Base-by-base conservation (phyloP, 345 rosid species). In the Aquilaria malaccensis region DNA sequence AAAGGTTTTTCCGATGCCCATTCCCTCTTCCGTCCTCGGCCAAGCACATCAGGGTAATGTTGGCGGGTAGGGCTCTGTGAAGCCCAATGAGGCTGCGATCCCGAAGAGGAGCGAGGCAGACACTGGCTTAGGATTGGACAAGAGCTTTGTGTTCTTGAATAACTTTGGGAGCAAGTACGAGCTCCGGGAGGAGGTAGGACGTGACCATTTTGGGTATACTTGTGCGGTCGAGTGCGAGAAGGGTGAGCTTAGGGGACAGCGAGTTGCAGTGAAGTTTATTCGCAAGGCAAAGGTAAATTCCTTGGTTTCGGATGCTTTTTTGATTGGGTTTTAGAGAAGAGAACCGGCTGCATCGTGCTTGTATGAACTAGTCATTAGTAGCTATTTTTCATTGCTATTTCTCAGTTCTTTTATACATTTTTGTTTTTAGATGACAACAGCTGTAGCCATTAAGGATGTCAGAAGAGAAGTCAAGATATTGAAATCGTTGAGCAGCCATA, bases 121-220 rank as follows among this genome's bases (percentile, higher is more conserved):
- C 50, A 77, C 70, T 1, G 43, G 7, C 43, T 3, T 6, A 3
- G 88, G 82, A 45, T 72, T 94, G 43, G 95, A 94, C 64, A 94
- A 83, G 82, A 84, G 86, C 64, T 93, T 93, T 55, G 97, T 96
- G 10, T 93, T 89, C 62, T 83, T 96, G 0, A 89, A 86, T 74
- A 78, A 89, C 45, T 84, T 94, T 55, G 76, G 67, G 32, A 85
- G 78, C 64, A 94, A 84, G 73, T 81, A 81, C 30, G 97, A 90
- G 81, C 79, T 94, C 6, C 96, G 95, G 49, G 89, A 87, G 13
- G 96, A 90, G 64, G 90, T 94, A 1, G 99, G 99, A 55, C 77
- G 99, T 66, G 99, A 97, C 11, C 99, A 94, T 81, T 90, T n/a
- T 63, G 99, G 99, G 22, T 94, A 90, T 66, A 94, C 99, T 61